Evolutionary conservation across 2,329 filamentous ascomycete species (phyloP).

Genomic region (Aspergillus fumigatiaffinis): DNA sequence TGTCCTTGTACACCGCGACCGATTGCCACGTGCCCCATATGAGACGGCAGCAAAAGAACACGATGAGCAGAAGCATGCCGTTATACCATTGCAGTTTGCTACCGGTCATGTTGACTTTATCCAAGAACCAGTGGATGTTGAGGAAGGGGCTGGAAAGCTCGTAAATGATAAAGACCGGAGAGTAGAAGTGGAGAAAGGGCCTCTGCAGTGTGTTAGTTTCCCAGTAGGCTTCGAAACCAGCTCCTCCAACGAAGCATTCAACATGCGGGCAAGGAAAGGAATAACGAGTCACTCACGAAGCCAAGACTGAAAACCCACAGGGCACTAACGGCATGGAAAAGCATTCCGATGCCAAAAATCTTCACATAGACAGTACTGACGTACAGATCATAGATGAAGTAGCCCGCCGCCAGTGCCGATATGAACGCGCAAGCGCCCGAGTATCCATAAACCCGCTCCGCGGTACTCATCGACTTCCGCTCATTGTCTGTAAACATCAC

Average conservation of each 20-base stretch:
- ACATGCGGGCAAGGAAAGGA: neutral
- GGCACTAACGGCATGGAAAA: conserved; percentile 60
- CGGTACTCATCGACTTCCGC: conserved; percentile 49
- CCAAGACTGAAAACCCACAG: conserved; percentile 59
- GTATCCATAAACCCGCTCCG: conserved; percentile 58
- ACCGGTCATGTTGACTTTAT: conserved; percentile 63
- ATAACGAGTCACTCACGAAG: conserved; percentile 51
- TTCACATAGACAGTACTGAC: conserved; percentile 53
- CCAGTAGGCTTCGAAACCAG: neutral
- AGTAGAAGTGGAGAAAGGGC: conserved; percentile 64
- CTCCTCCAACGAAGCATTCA: neutral
- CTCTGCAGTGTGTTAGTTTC: conserved; percentile 40
- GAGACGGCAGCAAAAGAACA: conserved; percentile 60
- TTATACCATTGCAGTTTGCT: conserved; percentile 60
- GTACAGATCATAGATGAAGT: conserved; percentile 62
- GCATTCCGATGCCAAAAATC: conserved; percentile 59
- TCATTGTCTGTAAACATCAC: conserved; percentile 56
- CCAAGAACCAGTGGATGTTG: conserved; percentile 68
- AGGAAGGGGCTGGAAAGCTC: conserved; percentile 64
- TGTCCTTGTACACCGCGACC: conserved; percentile 56
- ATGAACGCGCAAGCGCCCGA: conserved; percentile 56
- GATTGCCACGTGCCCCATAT: conserved; percentile 61
- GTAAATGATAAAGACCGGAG: conserved; percentile 63
- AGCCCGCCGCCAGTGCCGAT: conserved; percentile 58
- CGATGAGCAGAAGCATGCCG: conserved; percentile 54